Conservation (phyloP, 768 basidiomycete genomes). For the Leucocoprinus sp. region DNA sequence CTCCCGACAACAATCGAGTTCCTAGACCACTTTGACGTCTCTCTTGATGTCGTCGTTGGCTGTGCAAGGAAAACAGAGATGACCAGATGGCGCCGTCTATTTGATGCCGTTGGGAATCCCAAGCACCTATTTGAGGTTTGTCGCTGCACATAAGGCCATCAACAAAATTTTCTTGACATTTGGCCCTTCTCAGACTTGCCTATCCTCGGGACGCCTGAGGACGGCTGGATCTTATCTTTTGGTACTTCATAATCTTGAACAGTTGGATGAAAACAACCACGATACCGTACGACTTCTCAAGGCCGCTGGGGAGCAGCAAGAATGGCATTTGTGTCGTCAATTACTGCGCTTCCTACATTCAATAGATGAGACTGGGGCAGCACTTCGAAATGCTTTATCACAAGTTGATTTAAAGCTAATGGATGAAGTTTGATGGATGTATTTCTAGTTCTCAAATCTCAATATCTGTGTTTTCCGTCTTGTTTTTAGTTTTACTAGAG, state of each 20-base stretch:
- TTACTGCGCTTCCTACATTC: constrained; percentile 88
- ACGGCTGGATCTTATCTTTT: constrained; percentile 91
- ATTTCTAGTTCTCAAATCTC: neutral
- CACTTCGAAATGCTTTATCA: constrained; percentile 52
- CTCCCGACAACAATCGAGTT: constrained; percentile 77
- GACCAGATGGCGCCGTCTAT: constrained; percentile 81
- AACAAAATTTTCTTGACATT: neutral
- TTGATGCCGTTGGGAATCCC: constrained; percentile 86
- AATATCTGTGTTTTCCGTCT: neutral
- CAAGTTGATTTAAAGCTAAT: constrained; percentile 23
- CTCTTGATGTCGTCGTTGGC: constrained; percentile 88
- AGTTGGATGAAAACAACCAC: constrained; percentile 67
- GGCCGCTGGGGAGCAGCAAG: constrained; percentile 65
- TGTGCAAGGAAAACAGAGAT: constrained; percentile 97
- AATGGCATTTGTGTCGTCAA: constrained; percentile 90
- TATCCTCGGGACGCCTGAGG: constrained; percentile 62
- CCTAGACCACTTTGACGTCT: constrained; percentile 87
- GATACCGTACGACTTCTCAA: constrained; percentile 79
- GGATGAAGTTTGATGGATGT: constrained; percentile 3
- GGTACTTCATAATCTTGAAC: constrained; percentile 89
- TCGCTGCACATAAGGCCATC: neutral
- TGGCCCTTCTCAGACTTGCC: constrained; percentile 50
- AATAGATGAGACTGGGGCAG: constrained; percentile 78
- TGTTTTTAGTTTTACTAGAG: too few relatives aligned
- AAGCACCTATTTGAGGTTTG: constrained; percentile 83